Evolutionary conservation across 352 stramenopile genomes (phyloP).

Genomic region (Pythium brachiatum): DNA sequence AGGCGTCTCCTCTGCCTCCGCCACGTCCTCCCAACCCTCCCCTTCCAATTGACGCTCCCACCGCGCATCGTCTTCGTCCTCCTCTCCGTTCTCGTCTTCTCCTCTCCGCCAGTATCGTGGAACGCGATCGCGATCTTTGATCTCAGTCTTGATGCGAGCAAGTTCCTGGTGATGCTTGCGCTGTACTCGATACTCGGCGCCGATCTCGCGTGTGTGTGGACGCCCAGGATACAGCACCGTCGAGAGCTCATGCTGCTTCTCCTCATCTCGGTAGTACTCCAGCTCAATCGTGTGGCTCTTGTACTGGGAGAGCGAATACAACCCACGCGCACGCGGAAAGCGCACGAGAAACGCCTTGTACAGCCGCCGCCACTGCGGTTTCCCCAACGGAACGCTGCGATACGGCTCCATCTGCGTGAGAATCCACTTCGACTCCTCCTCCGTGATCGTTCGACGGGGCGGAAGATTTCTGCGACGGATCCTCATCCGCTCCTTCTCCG

Average conservation of each 20-base stretch:
- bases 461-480: not conserved
- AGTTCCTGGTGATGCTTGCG: not conserved
- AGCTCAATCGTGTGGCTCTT: not conserved
- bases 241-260: not conserved
- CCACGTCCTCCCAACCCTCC: not conserved
- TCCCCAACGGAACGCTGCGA: not conserved
- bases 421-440: not conserved
- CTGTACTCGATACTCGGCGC: not conserved
- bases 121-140: not conserved
- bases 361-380: not conserved
- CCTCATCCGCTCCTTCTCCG: not conserved
- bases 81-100: not conserved
- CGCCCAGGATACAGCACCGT: not conserved
- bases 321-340: not conserved
- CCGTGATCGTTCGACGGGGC: not conserved
- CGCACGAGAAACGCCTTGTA: not conserved
- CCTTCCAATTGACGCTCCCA: not conserved
- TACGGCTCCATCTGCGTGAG: constrained; percentile 4
- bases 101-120: not conserved
- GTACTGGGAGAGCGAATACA: not conserved
- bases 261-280: not conserved
- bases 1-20: not conserved
- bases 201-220: not conserved
- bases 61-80: not conserved
- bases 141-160: not conserved